phyloP scores from a whole-genome alignment of 768 basidiomycete genomes.

The Grammothele lineata region DNA sequence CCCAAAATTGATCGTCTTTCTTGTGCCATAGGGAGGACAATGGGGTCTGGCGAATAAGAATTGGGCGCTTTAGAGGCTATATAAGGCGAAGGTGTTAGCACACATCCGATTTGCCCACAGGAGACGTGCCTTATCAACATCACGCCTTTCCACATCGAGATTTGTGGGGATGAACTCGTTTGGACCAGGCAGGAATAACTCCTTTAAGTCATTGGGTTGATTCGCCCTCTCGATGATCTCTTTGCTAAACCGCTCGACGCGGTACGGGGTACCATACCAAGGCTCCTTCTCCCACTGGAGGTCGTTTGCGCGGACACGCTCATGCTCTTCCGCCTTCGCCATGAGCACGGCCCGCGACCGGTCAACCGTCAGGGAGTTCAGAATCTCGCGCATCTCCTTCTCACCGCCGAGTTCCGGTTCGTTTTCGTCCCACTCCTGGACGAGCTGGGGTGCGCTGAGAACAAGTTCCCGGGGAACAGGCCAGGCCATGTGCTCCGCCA shows the following conservation, averaged over 20 bases:
- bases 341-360: slow-evolving; percentile 72
- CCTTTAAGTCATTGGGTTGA: slow-evolving; percentile 56
- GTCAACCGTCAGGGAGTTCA: slow-evolving; percentile 54
- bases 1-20: slow-evolving; percentile 95
- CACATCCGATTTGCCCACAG: neutral
- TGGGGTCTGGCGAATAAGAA: slow-evolving; percentile 67
- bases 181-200: slow-evolving; percentile 74
- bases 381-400: slow-evolving; percentile 53
- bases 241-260: slow-evolving; percentile 63
- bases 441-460: slow-evolving; percentile 65
- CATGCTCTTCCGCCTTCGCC: slow-evolving; percentile 64
- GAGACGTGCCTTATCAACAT: slow-evolving; percentile 50
- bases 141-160: slow-evolving; percentile 76
- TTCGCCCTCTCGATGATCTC: slow-evolving; percentile 64
- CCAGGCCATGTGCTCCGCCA: slow-evolving; percentile 72
- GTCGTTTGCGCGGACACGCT: slow-evolving; percentile 42
- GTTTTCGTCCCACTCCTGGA: slow-evolving; percentile 67
- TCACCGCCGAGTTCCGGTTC: slow-evolving; percentile 26
- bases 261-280: slow-evolving; percentile 90
- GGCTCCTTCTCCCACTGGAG: slow-evolving; percentile 70
- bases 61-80: slow-evolving; percentile 73
- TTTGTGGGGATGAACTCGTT: slow-evolving; percentile 91
- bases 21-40: slow-evolving; percentile 89
- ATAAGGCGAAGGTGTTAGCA: neutral
- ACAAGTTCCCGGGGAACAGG: slow-evolving; percentile 78